Evolutionary conservation across 257 asterid genomes (phyloP).

Genomic region (Datura wrightii): DNA sequence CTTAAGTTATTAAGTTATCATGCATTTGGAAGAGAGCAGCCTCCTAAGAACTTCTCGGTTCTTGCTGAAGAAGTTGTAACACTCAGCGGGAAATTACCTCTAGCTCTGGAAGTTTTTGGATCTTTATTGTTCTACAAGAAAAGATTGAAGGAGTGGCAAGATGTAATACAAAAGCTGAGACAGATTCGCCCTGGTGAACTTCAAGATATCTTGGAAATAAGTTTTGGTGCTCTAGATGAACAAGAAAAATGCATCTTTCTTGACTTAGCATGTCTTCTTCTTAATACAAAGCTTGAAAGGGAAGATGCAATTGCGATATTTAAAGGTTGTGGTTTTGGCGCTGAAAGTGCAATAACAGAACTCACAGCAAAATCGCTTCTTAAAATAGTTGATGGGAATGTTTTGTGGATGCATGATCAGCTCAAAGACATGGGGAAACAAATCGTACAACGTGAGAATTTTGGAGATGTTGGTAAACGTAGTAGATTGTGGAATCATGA

Average conservation of each 20-base stretch:
- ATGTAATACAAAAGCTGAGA: constrained; percentile 40
- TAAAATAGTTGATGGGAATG: constrained; percentile 38
- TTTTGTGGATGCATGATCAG: constrained; percentile 52
- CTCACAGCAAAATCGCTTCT: constrained; percentile 41
- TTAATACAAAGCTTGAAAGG: constrained; percentile 38
- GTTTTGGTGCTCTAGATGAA: constrained; percentile 42
- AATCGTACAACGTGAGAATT: constrained; percentile 36
- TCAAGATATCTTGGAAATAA: constrained; percentile 40
- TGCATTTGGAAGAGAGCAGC: constrained; percentile 46
- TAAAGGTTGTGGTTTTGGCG: constrained; percentile 43
- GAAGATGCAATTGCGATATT: constrained; percentile 41
- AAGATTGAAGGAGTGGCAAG: constrained; percentile 40
- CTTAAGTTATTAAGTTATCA: constrained; percentile 41
- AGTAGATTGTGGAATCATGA: constrained; percentile 45
- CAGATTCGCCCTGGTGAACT: constrained; percentile 41
- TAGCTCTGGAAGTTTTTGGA: constrained; percentile 48
- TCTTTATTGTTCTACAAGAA: constrained; percentile 43
- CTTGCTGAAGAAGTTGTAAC: constrained; percentile 37
- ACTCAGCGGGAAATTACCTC: constrained; percentile 41
- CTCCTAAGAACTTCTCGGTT: constrained; percentile 26
- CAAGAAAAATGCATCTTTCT: constrained; percentile 45
- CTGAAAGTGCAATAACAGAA: constrained; percentile 38
- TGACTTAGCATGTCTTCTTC: constrained; percentile 45
- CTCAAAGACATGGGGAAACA: constrained; percentile 49
- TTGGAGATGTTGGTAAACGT: constrained; percentile 38